phyloP scores from a whole-genome alignment of 495 filamentous ascomycete species.

The Aspergillus leporis region DNA sequence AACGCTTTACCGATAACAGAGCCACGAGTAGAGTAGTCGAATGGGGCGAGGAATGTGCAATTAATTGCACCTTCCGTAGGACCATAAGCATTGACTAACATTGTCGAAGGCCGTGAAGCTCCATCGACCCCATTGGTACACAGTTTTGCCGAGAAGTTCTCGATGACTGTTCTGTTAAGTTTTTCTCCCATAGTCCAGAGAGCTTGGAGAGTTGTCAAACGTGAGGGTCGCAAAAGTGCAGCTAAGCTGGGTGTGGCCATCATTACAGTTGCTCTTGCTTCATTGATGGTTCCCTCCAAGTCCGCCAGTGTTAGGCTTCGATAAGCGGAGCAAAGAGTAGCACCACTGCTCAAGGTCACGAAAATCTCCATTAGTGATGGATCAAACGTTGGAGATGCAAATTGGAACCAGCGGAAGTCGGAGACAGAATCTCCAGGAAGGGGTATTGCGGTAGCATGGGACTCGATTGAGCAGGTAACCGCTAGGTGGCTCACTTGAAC shows the following conservation, averaged over 20 bases:
- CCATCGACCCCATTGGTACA: background rate
- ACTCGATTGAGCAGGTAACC: conserved; percentile 67
- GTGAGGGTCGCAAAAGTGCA: conserved; percentile 26
- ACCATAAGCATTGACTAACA: conserved; percentile 36
- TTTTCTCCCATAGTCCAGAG: conserved; percentile 37
- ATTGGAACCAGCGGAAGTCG: conserved; percentile 71
- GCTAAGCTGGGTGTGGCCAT: conserved; percentile 37
- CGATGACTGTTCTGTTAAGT: conserved; percentile 30
- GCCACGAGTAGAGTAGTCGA: conserved; percentile 25
- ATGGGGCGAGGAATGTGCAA: conserved; percentile 28
- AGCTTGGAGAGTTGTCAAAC: conserved; percentile 27
- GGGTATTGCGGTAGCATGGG: conserved; percentile 49
- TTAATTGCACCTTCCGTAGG: conserved; percentile 38
- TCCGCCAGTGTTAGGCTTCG: conserved; percentile 26
- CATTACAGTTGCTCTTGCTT: conserved; percentile 28
- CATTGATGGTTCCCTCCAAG: conserved; percentile 27
- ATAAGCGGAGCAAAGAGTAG: conserved; percentile 53
- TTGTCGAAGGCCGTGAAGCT: conserved; percentile 1
- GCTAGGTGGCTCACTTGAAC: conserved; percentile 73
- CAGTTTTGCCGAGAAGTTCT: conserved; percentile 22
- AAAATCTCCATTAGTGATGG: conserved; percentile 86
- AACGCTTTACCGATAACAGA: conserved; percentile 38
- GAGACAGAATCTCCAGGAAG: conserved; percentile 60
- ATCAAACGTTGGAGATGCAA: conserved; percentile 80
- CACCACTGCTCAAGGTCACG: conserved; percentile 67